phyloP scores from a whole-genome alignment of 768 basidiomycete genomes.

The Cyathus striatus region DNA sequence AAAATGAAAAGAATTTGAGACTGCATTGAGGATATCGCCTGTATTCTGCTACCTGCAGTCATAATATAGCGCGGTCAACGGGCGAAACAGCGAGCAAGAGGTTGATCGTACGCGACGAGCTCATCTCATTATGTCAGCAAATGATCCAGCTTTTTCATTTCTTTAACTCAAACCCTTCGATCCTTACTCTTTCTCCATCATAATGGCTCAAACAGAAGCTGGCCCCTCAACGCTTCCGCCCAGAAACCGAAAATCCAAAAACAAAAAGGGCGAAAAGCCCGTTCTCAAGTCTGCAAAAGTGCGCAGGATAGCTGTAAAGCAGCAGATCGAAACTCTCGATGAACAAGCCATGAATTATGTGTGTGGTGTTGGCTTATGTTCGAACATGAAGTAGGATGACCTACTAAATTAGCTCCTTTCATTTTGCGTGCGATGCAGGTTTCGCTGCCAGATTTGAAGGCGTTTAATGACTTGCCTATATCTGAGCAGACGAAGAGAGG shows the following conservation, averaged over 20 bases:
- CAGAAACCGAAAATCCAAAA: slow-evolving; percentile 12
- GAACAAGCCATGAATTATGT: slow-evolving; percentile 46
- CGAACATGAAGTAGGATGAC: neutral
- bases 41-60: no score
- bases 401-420: no score
- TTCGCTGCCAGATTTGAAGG: slow-evolving; percentile 41
- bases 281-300: slow-evolving; percentile 19
- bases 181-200: no score
- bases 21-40: no score
- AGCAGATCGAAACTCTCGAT: slow-evolving; percentile 47
- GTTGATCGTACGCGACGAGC: no score
- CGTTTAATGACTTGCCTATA: slow-evolving; percentile 74
- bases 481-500: slow-evolving; percentile 75
- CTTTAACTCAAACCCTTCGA: neutral
- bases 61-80: no score
- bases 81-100: no score
- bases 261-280: slow-evolving; percentile 10
- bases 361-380: slow-evolving; percentile 9
- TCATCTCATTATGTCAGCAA: no score
- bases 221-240: slow-evolving; percentile 10
- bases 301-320: slow-evolving; percentile 42
- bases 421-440: slow-evolving; percentile 33
- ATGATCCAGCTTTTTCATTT: neutral
- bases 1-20: no score
- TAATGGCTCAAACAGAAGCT: slow-evolving; percentile 4